Evolutionary conservation across 768 basidiomycete species (phyloP).

Genomic region (Lentinula aciculospora): DNA sequence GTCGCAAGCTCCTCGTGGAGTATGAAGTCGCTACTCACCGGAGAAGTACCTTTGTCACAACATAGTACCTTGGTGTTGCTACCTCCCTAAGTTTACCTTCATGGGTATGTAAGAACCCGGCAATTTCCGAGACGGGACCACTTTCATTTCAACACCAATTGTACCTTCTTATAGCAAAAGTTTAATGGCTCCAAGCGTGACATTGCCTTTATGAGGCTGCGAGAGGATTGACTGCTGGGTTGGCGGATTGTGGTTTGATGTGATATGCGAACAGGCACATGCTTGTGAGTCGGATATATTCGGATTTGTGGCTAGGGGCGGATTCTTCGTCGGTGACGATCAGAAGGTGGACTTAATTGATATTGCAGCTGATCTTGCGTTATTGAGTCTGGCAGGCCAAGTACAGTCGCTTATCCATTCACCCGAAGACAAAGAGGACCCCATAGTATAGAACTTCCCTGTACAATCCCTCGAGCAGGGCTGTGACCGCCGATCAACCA

Average conservation of each 20-base stretch:
- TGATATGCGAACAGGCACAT: conserved; percentile 53
- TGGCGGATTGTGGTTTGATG: conserved; percentile 53
- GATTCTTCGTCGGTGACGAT: conserved; percentile 16
- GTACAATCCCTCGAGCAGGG: not conserved
- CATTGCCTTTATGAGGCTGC: conserved; percentile 63
- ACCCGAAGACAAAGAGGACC: not conserved
- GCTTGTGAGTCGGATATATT: conserved; percentile 72
- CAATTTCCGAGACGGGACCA: too few species aligned
- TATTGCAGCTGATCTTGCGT: not conserved
- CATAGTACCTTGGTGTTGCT: too few species aligned
- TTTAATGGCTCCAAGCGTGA: conserved; percentile 13
- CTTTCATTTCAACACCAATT: conserved; percentile 33
- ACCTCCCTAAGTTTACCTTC: too few species aligned
- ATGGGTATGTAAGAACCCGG: too few species aligned
- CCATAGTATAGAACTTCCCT: not conserved
- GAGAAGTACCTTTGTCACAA: too few species aligned
- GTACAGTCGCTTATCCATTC: not conserved
- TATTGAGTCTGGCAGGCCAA: not conserved
- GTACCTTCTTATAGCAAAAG: conserved; percentile 37
- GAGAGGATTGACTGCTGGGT: conserved; percentile 53
- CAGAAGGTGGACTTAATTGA: not conserved
- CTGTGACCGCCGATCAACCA: not conserved
- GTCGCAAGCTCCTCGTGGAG: too few species aligned
- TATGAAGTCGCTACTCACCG: too few species aligned
- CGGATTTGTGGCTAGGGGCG: conserved; percentile 48